Evolutionary conservation across 768 basidiomycete genomes (phyloP).

Genomic region (Lyophyllum semitale): DNA sequence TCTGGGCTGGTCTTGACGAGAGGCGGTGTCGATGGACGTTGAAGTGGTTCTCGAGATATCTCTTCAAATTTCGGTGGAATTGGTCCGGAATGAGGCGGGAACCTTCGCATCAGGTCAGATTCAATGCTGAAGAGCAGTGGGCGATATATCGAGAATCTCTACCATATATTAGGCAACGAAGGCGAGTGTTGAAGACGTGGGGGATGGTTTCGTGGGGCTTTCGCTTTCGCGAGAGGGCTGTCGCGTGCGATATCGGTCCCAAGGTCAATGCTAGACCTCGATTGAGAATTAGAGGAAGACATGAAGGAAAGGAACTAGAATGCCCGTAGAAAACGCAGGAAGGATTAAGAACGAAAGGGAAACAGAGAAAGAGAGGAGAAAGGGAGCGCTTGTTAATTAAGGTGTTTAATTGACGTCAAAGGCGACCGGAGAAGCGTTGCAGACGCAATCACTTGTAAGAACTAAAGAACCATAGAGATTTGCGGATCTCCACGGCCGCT

Average conservation of each 20-base stretch:
- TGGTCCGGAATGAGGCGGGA: slow-evolving; percentile 48
- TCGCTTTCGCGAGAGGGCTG: slow-evolving; percentile 12
- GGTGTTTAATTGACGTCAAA: slow-evolving; percentile 50
- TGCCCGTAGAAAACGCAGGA: slow-evolving; percentile 36
- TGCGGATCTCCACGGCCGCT: slow-evolving; percentile 44
- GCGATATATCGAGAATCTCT: slow-evolving; percentile 12
- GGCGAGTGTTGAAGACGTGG: slow-evolving; percentile 64
- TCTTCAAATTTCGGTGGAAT: slow-evolving; percentile 35
- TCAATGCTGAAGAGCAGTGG: neutral
- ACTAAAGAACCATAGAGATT: slow-evolving; percentile 32
- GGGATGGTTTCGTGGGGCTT: slow-evolving; percentile 31
- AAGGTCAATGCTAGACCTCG: slow-evolving; percentile 27
- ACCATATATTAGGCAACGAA: slow-evolving; percentile 74
- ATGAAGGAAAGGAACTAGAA: slow-evolving; percentile 32
- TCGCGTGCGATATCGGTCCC: slow-evolving; percentile 25
- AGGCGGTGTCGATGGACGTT: slow-evolving; percentile 37
- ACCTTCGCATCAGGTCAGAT: slow-evolving; percentile 30
- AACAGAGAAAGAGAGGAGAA: slow-evolving; percentile 29
- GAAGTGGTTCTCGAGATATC: slow-evolving; percentile 24
- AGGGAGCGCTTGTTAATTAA: slow-evolving; percentile 34
- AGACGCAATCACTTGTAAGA: slow-evolving; percentile 31
- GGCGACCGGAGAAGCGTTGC: slow-evolving; percentile 31
- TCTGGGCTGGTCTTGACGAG: slow-evolving; percentile 2
- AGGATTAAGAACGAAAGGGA: slow-evolving; percentile 30
- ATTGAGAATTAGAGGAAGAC: slow-evolving; percentile 22